A percentile compares a stretch with the other conserved stretches of the same genome.
Evolutionary conservation across 768 basidiomycete species (phyloP).

Genomic region (Lyophyllum shimeji): DNA sequence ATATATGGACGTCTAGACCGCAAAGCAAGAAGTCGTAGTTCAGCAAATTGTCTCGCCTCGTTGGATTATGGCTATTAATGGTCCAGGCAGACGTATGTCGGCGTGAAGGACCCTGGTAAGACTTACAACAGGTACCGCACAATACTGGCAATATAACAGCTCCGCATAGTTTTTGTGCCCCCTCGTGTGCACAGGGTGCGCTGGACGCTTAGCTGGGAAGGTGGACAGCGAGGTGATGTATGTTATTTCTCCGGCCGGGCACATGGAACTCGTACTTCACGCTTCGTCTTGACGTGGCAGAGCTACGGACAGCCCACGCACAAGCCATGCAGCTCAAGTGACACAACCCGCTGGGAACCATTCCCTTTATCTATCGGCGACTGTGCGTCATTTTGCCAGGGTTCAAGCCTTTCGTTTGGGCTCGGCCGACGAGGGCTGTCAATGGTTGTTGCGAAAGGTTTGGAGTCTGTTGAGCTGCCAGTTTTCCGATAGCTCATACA

Average conservation of each 20-base stretch:
- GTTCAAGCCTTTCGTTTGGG: not conserved
- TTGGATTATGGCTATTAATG: not conserved
- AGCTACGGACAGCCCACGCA: not conserved
- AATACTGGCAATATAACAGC: not conserved
- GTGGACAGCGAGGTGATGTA: not conserved
- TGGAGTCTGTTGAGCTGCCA: not conserved
- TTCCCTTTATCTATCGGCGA: not conserved
- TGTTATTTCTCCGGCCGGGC: not conserved
- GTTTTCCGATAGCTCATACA: not conserved
- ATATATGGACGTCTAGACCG: not conserved
- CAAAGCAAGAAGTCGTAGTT: not conserved
- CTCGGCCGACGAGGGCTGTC: not conserved
- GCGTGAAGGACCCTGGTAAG: not conserved
- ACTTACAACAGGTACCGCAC: not conserved
- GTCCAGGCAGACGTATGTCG: not conserved
- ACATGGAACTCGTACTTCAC: not conserved
- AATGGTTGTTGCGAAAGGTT: not conserved
- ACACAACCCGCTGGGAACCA: not conserved
- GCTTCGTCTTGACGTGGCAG: not conserved
- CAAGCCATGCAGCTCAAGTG: not conserved
- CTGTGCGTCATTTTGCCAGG: not conserved
- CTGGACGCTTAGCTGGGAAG: not conserved
- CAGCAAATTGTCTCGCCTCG: not conserved
- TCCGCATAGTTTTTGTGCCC: not conserved
- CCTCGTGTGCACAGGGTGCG: not conserved